A percentile compares a stretch with the other conserved stretches of the same genome.
Evolutionary conservation across 108 stramenopile genomes (phyloP).

Genomic region (Aurantiochytrium sp.): DNA sequence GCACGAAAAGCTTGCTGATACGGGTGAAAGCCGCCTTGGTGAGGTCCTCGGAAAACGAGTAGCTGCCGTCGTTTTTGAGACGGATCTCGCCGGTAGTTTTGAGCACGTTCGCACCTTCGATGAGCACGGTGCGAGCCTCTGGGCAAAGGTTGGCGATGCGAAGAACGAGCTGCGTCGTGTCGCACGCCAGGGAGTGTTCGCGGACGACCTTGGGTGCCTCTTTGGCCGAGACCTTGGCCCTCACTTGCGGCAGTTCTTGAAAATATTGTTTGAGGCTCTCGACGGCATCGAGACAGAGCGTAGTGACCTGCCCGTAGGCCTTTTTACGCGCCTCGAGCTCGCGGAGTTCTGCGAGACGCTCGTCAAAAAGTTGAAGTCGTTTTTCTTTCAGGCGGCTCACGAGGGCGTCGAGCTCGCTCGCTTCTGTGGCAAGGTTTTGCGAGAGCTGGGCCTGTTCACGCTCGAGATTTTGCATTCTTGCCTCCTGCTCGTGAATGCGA

Average conservation of each 20-base stretch:
- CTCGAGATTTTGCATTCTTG: not conserved
- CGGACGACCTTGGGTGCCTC: not conserved
- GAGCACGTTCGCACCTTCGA: not conserved
- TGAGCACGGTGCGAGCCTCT: not conserved
- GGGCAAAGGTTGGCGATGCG: not conserved
- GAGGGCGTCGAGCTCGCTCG: not conserved
- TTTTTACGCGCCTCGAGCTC: not conserved
- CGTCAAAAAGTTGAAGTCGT: not conserved
- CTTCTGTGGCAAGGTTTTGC: not conserved
- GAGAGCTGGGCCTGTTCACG: no score
- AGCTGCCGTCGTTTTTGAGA: not conserved
- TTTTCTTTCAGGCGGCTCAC: not conserved
- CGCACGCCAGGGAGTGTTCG: not conserved
- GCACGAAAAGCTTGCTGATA: not conserved
- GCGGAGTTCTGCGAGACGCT: not conserved
- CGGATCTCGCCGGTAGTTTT: not conserved
- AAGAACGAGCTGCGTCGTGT: not conserved
- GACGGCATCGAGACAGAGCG: not conserved
- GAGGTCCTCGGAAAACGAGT: not conserved
- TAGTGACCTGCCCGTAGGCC: not conserved
- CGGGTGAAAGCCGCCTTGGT: not conserved
- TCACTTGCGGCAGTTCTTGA: not conserved
- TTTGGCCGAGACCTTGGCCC: not conserved
- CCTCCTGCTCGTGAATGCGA: no score
- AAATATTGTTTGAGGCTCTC: not conserved